phyloP scores from a whole-genome alignment of 108 stramenopile species.

The Conticribra weissflogii region DNA sequence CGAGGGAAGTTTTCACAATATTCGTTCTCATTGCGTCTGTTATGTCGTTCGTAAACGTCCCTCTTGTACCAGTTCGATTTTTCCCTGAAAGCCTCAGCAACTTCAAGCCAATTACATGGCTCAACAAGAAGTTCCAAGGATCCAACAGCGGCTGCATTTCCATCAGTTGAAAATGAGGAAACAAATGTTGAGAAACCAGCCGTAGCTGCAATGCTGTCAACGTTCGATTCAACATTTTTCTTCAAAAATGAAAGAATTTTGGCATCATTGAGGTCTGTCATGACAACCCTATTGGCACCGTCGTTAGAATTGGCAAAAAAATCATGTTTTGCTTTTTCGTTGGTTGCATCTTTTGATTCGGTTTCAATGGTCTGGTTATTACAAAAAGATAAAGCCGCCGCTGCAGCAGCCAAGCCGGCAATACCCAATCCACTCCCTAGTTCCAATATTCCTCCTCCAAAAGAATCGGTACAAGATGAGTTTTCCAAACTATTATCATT shows the following conservation, averaged over 20 bases:
- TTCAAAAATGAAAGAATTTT: slow-evolving; percentile 22
- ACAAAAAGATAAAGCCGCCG: slow-evolving; percentile 15
- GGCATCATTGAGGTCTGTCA: slow-evolving; percentile 28
- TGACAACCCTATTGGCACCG: slow-evolving; percentile 9
- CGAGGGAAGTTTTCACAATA: slow-evolving; percentile 1
- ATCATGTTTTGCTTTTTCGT: neutral
- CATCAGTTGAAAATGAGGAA: neutral
- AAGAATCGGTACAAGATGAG: neutral
- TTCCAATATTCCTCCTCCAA: slow-evolving; percentile 35
- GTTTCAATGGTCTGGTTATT: too few species aligned
- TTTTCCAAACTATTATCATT: neutral
- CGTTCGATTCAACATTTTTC: slow-evolving; percentile 23
- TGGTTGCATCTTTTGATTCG: neutral
- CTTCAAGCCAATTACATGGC: slow-evolving; percentile 34
- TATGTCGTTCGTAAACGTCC: neutral
- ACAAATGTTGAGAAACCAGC: neutral
- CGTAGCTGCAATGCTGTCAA: neutral
- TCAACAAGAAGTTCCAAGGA: slow-evolving; percentile 11
- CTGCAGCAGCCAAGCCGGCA: slow-evolving; percentile 26
- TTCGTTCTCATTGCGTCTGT: neutral
- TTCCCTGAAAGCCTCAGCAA: neutral
- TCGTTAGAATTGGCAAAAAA: neutral
- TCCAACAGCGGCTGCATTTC: neutral
- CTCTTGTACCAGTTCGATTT: neutral
- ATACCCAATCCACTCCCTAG: slow-evolving; percentile 40